Base-by-base conservation (phyloP, 2,329 filamentous ascomycete genomes). In the Gyromitra esculenta region DNA sequence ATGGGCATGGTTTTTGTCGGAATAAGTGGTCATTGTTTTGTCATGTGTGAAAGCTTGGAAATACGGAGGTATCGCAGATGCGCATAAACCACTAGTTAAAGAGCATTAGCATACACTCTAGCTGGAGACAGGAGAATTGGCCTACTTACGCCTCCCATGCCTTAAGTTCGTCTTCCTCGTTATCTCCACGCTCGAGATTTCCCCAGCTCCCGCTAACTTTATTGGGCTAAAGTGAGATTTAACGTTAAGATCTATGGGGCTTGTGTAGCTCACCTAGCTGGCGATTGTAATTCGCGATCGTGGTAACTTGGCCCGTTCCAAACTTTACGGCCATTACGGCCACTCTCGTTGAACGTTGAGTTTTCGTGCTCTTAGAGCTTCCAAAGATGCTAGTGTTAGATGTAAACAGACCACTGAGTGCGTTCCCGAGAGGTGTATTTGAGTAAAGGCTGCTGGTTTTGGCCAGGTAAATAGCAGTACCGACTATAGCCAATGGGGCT, bases 121-220 rank as follows among this genome's bases (percentile, higher is more conserved):
- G 1, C 15, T 37, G 7, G 13, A 8, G 11, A 50, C 3, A 11
- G 57, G 5, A 1, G 1, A 2, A 8, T n/a, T 21, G 13, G 15
- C 2, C 7, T 15, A 56, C 68, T 8, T 71, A 71, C 68, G 68
- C 68, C 37, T 71, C 68, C 68, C 68, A 71, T 6, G 13, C 35
- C 50, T 71, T 57, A 13, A 71, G 62, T 6, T 71, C 68, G 52
- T 54, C 59, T 45, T 43, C 48, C 37, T 71, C 68, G 2, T 7
- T 62, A 25, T 64, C 59, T 6, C 57, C 68, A 4, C 68, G 68
- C 37, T 71, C 74, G 45, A 77, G 75, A 37, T 77, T 69, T 1
- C 25, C 25, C 50, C 37, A n/a, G 1, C 21, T 8, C 21, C 57
- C 62, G 52, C 62, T 45, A 52, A 7, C 62, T 64, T 48, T 39